Evolutionary conservation across 176 grass and related monocot species (phyloP).

Genomic region (Ananas comosus): DNA sequence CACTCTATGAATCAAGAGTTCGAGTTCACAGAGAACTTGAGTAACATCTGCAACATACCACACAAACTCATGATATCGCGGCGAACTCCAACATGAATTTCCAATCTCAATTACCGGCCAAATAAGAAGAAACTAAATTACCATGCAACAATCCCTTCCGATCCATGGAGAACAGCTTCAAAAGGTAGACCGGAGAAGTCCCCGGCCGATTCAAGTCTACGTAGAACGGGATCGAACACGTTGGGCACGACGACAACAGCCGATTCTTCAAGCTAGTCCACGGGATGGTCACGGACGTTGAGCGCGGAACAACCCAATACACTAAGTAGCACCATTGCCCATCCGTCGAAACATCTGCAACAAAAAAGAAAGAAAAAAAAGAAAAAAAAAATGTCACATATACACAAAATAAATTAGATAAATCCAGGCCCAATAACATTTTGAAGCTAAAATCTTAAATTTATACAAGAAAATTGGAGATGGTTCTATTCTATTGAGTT

Average conservation of each 20-base stretch:
- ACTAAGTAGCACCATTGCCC: constrained; percentile 93
- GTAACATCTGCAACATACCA: constrained; percentile 57
- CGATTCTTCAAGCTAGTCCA: constrained; percentile 79
- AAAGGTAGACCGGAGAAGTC: constrained; percentile 50
- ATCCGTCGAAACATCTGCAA: constrained; percentile 78
- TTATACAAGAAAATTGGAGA: no score
- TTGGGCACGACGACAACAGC: constrained; percentile 69
- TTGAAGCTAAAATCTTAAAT: no score
- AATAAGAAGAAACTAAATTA: constrained; percentile 13
- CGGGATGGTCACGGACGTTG: constrained; percentile 34
- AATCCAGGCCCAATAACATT: neutral
- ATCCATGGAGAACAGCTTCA: constrained; percentile 70
- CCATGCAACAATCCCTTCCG: constrained; percentile 83
- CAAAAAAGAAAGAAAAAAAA: neutral
- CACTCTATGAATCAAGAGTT: constrained; percentile 83
- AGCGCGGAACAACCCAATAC: constrained; percentile 71
- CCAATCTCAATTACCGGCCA: neutral
- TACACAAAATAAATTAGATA: no score
- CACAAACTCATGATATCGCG: constrained; percentile 2
- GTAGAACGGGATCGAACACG: constrained; percentile 57
- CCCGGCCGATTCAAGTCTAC: constrained; percentile 38
- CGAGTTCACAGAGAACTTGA: constrained; percentile 50
- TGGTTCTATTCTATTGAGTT: no score
- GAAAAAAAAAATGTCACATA: no score
- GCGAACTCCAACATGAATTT: neutral